A percentile compares a stretch with the other conserved stretches of the same genome.
Evolutionary conservation across 305 asterid species (phyloP).

Genomic region (Withania somnifera): DNA sequence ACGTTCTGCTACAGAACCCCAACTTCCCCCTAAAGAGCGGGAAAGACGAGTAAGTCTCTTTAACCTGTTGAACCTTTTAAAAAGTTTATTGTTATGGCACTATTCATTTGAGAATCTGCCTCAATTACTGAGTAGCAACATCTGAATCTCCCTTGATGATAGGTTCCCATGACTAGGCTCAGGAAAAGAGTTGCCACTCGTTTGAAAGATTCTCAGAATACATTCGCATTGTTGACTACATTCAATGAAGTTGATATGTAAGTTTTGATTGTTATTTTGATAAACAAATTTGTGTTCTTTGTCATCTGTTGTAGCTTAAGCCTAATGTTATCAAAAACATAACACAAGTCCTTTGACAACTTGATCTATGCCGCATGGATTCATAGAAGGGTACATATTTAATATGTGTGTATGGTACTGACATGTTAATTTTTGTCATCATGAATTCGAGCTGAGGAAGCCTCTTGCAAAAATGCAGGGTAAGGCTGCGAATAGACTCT

Average conservation of each 20-base stretch:
- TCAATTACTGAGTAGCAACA: neutral
- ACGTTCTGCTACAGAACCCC: slow-evolving; percentile 75
- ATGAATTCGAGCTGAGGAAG: too few species aligned
- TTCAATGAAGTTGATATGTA: slow-evolving; percentile 99
- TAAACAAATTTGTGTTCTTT: neutral
- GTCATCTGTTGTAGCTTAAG: neutral
- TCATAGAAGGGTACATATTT: neutral
- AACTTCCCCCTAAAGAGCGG: slow-evolving; percentile 94
- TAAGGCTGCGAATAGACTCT: too few species aligned
- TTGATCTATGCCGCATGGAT: neutral
- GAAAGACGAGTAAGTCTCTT: slow-evolving; percentile 71
- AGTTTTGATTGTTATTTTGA: slow-evolving; percentile 17
- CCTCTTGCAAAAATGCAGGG: too few species aligned
- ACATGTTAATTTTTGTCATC: neutral
- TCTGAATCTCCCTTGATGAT: neutral
- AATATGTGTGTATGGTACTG: neutral
- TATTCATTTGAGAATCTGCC: neutral
- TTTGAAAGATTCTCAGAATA: slow-evolving; percentile 95
- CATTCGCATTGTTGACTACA: slow-evolving; percentile 90
- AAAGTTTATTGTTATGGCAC: neutral
- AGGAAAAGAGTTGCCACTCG: slow-evolving; percentile 89
- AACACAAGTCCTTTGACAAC: neutral
- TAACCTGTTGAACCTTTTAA: neutral
- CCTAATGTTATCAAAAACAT: neutral
- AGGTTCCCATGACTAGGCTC: slow-evolving; percentile 98